These are phyloP conservation scores for Coemansia sp. DNA, from an alignment of 192 early-diverging fungal genomes.

Conservation along the genomic window DNA sequence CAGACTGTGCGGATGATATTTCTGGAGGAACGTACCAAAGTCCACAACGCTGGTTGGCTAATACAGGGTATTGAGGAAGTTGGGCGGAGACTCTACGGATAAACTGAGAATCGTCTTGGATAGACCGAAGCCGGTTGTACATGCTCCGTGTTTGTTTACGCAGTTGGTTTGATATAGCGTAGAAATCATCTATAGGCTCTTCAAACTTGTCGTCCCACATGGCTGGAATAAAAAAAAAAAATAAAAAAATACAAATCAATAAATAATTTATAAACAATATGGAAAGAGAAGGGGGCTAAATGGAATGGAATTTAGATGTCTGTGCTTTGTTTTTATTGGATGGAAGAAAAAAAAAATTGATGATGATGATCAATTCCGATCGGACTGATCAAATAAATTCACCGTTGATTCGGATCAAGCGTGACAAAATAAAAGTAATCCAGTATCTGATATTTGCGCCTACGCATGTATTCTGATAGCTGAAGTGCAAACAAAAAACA, in stretches of 20 bases:
- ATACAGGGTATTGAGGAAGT: constrained; percentile 63
- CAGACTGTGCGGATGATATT: constrained; percentile 62
- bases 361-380: neutral
- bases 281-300: neutral
- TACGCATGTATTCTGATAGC: too few relatives aligned
- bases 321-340: too few relatives aligned
- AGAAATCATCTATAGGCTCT: neutral
- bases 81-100: constrained; percentile 59
- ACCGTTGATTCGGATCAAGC: too few relatives aligned
- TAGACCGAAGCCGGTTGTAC: constrained; percentile 78
- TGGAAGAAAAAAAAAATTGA: neutral
- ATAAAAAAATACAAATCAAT: neutral
- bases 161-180: constrained; percentile 17
- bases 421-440: too few relatives aligned
- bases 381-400: too few relatives aligned
- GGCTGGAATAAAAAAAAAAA: neutral
- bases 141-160: constrained; percentile 44
- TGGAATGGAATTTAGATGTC: neutral
- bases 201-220: neutral
- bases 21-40: constrained; percentile 78
- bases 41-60: constrained; percentile 87
- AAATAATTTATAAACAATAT: neutral
- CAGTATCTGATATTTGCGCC: too few relatives aligned
- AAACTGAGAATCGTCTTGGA: constrained; percentile 75
- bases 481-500: too few relatives aligned